Evolutionary conservation across 768 basidiomycete species (phyloP).

Genomic region (Rossbeevera mucosa): DNA sequence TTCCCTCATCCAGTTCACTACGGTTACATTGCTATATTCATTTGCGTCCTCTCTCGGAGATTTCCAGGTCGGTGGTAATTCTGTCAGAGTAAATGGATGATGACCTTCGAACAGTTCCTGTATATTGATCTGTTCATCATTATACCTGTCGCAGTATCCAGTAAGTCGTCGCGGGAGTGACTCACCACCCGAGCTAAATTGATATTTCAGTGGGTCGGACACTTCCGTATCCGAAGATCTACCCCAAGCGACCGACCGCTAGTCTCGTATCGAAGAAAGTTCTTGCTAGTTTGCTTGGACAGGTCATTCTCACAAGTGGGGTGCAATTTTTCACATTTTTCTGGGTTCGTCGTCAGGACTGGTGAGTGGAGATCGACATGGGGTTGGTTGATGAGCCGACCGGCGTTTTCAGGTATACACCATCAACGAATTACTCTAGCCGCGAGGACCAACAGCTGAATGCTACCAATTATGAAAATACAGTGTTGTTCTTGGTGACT

Average conservation of each 20-base stretch:
- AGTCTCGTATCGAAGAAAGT: slow-evolving; percentile 96
- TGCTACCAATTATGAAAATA: slow-evolving; percentile 87
- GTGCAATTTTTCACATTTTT: slow-evolving; percentile 86
- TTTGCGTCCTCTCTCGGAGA: slow-evolving; percentile 96
- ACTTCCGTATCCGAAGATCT: slow-evolving; percentile 79
- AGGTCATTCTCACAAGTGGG: slow-evolving; percentile 79
- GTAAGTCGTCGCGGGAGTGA: slow-evolving; percentile 45
- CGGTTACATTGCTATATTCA: slow-evolving; percentile 90
- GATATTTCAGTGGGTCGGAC: slow-evolving; percentile 82
- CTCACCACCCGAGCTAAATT: slow-evolving; percentile 3
- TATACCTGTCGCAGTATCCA: slow-evolving; percentile 93
- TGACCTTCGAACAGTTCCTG: slow-evolving; percentile 58
- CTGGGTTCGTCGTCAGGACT: slow-evolving; percentile 81
- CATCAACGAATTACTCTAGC: slow-evolving; percentile 42
- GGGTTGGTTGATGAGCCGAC: not conserved
- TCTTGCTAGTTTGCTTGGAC: slow-evolving; percentile 87
- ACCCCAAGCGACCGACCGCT: slow-evolving; percentile 89
- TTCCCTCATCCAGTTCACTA: slow-evolving; percentile 98
- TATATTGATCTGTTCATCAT: slow-evolving; percentile 99
- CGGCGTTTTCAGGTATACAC: slow-evolving; percentile 59
- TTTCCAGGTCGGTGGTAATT: slow-evolving; percentile 65
- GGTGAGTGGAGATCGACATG: slow-evolving; percentile 43
- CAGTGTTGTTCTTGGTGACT: slow-evolving; percentile 86
- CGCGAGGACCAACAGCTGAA: slow-evolving; percentile 67
- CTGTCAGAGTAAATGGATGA: slow-evolving; percentile 5